Conservation (phyloP, 768 basidiomycete species). For the Rubroboletus pulcherrimus region DNA sequence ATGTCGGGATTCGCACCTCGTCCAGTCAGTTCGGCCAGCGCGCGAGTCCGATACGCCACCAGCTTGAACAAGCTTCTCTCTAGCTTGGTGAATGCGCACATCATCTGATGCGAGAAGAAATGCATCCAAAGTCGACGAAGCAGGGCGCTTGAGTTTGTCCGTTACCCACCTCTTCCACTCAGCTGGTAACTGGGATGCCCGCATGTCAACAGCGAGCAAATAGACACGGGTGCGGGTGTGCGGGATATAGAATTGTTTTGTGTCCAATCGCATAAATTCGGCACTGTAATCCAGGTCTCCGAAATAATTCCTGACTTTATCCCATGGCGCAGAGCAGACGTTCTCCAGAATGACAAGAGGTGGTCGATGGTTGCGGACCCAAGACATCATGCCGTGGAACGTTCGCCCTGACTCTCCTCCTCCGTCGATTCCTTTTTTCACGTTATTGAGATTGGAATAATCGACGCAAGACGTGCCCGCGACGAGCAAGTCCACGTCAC, state of each 20-base stretch:
- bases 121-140: constrained; percentile 85
- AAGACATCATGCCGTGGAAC: constrained; percentile 92
- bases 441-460: constrained; percentile 93
- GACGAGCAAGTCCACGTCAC: constrained; percentile 84
- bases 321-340: constrained; percentile 90
- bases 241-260: constrained; percentile 89
- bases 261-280: constrained; percentile 64
- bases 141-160: constrained; percentile 69
- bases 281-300: constrained; percentile 75
- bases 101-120: constrained; percentile 92
- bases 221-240: constrained; percentile 93
- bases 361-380: constrained; percentile 83
- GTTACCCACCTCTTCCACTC: constrained; percentile 64
- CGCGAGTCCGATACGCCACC: constrained; percentile 58
- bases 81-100: constrained; percentile 83
- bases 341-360: constrained; percentile 94
- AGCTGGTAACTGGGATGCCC: constrained; percentile 53
- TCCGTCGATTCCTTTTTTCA: constrained; percentile 84
- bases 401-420: constrained; percentile 93
- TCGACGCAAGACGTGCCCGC: constrained; percentile 97
- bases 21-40: constrained; percentile 83
- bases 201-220: constrained; percentile 72
- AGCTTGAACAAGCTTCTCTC: constrained; percentile 78
- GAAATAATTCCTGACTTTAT: constrained; percentile 70
- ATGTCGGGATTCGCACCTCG: constrained; percentile 88